These are phyloP conservation scores for Phytophthora pseudosyringae DNA, from an alignment of 352 stramenopile species.

Conservation along the genomic window DNA sequence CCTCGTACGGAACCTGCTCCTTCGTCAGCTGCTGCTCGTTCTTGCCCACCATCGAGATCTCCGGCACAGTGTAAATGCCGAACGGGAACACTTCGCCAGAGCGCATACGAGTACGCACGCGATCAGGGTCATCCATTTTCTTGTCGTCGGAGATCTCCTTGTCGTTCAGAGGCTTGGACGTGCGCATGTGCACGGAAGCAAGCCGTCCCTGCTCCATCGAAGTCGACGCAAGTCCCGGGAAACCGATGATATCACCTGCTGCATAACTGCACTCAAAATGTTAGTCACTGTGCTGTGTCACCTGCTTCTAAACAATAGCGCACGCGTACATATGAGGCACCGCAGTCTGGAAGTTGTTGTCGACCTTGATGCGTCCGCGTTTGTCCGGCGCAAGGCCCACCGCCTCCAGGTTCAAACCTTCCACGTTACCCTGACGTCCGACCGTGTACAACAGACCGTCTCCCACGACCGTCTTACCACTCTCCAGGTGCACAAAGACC, in stretches of 20 bases:
- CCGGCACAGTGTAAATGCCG: conserved; percentile 89
- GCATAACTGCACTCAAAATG: conserved; percentile 68
- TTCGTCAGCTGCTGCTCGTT: conserved; percentile 88
- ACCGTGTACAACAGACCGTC: conserved; percentile 90
- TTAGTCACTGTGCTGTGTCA: background rate
- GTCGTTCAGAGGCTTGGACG: conserved; percentile 67
- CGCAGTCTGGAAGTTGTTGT: conserved; percentile 89
- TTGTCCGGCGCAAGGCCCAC: conserved; percentile 85
- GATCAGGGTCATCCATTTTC: conserved; percentile 66
- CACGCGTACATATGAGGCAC: conserved; percentile 85
- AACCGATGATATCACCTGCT: conserved; percentile 91
- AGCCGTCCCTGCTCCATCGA: conserved; percentile 92
- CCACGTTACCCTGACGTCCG: conserved; percentile 87
- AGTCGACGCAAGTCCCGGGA: conserved; percentile 88
- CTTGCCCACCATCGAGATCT: conserved; percentile 92
- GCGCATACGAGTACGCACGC: conserved; percentile 81
- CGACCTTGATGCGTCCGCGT: conserved; percentile 83
- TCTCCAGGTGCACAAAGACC: conserved; percentile 84
- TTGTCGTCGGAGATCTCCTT: conserved; percentile 47
- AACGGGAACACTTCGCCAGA: conserved; percentile 89
- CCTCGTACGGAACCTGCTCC: conserved; percentile 78
- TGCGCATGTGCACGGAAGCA: conserved; percentile 90
- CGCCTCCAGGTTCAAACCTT: conserved; percentile 81
- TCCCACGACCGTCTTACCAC: conserved; percentile 86
- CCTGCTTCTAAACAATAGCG: background rate